Evolutionary conservation across 768 basidiomycete genomes (phyloP), one percentile per base, ranked within the genome.

Genomic region (Paxillus involutus): DNA sequence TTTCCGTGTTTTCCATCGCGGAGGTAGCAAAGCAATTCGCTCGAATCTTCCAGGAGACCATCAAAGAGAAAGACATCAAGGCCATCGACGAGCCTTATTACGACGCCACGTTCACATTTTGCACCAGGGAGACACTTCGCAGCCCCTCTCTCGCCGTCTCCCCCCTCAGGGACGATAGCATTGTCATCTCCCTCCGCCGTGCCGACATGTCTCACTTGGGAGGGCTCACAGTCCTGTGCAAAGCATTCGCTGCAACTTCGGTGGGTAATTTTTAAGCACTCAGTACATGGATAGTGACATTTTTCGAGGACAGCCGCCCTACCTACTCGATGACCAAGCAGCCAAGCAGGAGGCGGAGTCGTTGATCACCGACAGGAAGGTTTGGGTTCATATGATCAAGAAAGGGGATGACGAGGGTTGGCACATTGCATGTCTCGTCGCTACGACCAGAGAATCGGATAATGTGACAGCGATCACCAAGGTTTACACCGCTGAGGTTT

Each of bases 381-480:
- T 81, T 3, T 91, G 87, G 86, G 81, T 89, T 1, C 83, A 83
- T 57, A 71, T 78, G 49, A 72, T 82, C n/a, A 63, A 67, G 47
- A 32, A 50, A 41, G 59, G 48, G 10, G 35, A 33, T 0, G 62
- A 63, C 7, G 61, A 42, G 49, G 47, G 56, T 0, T 57, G 68
- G 44, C 75, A 77, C 26, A 76, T 84, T 19, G 84, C 88, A 0
- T 88, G 78, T 17, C 81, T 91, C 39, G 85, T 84, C 6, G 88
- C 88, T 14, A 80, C 79, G 29, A 88, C 88, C 8, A 75, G 90
- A 11, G 81, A 82, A 54, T 83, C 76, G 24, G 73, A 76, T 1
- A 74, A 61, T 5, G 77, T 86, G 24, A 81, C 83, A 3, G 80
- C 85, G 0, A 82, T 91, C 43, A 85, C 85, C 37, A 91, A 91